phyloP scores from a whole-genome alignment of 2,329 filamentous ascomycete genomes.

The Nemania sp. region DNA sequence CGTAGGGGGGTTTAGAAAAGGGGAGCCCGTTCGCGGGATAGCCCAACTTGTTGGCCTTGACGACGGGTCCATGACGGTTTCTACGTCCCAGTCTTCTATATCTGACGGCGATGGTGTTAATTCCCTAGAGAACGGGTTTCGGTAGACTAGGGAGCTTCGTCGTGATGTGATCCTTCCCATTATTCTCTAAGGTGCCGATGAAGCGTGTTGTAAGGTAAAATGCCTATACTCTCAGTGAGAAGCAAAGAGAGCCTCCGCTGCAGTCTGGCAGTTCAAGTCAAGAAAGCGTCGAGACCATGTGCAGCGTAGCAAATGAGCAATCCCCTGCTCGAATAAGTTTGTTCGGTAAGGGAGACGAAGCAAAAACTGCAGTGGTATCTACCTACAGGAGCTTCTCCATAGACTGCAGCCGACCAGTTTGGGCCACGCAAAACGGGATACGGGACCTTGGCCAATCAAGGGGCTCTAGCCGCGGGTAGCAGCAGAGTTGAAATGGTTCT shows the following conservation, averaged over 20 bases:
- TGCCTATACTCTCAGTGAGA: constrained; percentile 43
- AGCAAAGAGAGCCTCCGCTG: constrained; percentile 42
- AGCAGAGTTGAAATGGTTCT: constrained; percentile 23
- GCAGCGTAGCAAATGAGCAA: background rate
- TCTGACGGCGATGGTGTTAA: constrained; percentile 60
- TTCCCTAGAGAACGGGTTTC: constrained; percentile 57
- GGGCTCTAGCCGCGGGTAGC: constrained; percentile 26
- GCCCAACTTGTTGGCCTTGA: constrained; percentile 65
- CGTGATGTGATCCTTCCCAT: constrained; percentile 63
- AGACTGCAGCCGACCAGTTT: constrained; percentile 10
- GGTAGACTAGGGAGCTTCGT: constrained; percentile 58
- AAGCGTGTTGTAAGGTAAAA: constrained; percentile 39
- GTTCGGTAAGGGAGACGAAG: constrained; percentile 12
- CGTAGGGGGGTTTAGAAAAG: constrained; percentile 68
- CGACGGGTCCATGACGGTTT: constrained; percentile 61
- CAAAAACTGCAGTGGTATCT: constrained; percentile 29
- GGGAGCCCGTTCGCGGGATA: constrained; percentile 56
- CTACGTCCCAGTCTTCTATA: constrained; percentile 58
- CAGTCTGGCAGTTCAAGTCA: constrained; percentile 19
- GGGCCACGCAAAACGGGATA: background rate
- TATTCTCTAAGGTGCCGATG: constrained; percentile 44
- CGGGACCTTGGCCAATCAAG: constrained; percentile 28
- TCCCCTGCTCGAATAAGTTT: constrained; percentile 13
- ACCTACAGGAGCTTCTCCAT: constrained; percentile 1
- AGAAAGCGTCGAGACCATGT: constrained; percentile 33